phyloP scores from a whole-genome alignment of 1,284 basidiomycete genomes.

The Fomitopsis palustris region DNA sequence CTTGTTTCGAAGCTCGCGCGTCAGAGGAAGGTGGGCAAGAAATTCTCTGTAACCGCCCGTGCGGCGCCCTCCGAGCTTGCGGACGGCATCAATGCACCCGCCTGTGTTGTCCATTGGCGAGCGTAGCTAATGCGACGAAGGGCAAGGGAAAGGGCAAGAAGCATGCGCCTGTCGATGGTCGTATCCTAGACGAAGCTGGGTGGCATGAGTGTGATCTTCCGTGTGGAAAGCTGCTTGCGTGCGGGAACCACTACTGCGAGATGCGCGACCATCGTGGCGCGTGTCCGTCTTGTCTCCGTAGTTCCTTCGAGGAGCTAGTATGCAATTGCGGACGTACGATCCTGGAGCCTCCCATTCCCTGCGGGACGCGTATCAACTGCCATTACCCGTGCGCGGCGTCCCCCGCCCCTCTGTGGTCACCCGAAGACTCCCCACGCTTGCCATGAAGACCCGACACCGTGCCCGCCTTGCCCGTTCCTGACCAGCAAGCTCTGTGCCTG shows the following conservation, averaged over 20 bases:
- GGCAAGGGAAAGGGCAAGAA: slow-evolving; percentile 69
- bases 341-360: slow-evolving; percentile 70
- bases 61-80: slow-evolving; percentile 71
- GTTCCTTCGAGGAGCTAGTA: slow-evolving; percentile 86
- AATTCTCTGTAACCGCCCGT: slow-evolving; percentile 76
- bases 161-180: slow-evolving; percentile 32
- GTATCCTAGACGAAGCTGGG: slow-evolving; percentile 52
- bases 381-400: slow-evolving; percentile 74
- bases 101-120: slow-evolving; percentile 83
- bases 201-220: slow-evolving; percentile 79
- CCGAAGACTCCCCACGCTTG: slow-evolving; percentile 74
- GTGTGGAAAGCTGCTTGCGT: slow-evolving; percentile 69
- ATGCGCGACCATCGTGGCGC: slow-evolving; percentile 77
- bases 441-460: slow-evolving; percentile 62
- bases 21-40: slow-evolving; percentile 36
- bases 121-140: slow-evolving; percentile 45
- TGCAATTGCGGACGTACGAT: slow-evolving; percentile 78
- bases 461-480: slow-evolving; percentile 84
- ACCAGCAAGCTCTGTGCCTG: slow-evolving; percentile 81
- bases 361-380: slow-evolving; percentile 77
- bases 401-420: slow-evolving; percentile 77
- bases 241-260: slow-evolving; percentile 77
- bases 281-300: slow-evolving; percentile 80
- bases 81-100: slow-evolving; percentile 82
- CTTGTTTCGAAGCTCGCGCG: slow-evolving; percentile 42